A percentile compares a stretch with the other conserved stretches of the same genome.
Conservation (phyloP, 2,329 filamentous ascomycete genomes). For the Cladosporium oxysporum region DNA sequence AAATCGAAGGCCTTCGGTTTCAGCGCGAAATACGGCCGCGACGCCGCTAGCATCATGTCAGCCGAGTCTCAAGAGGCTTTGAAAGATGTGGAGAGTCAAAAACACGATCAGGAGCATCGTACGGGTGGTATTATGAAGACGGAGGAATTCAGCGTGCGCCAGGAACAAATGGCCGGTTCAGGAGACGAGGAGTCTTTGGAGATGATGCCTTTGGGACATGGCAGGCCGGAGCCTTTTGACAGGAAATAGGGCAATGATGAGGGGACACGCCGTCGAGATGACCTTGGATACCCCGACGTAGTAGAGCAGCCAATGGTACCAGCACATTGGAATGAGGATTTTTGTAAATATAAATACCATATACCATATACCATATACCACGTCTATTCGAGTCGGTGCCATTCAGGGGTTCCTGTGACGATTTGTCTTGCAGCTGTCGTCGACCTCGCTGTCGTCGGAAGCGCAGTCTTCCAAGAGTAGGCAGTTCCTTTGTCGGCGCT, state of each 20-base stretch:
- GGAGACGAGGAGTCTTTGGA: neutral
- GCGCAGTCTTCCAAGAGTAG: neutral
- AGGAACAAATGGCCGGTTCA: neutral
- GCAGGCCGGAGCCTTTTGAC: neutral
- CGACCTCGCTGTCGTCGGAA: neutral
- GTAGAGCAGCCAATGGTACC: neutral
- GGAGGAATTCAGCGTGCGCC: constrained; percentile 14
- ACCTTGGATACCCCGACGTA: neutral
- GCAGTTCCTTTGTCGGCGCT: neutral
- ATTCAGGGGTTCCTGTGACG: neutral
- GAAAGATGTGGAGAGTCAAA: neutral
- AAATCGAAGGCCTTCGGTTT: constrained; percentile 8
- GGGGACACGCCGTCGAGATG: neutral
- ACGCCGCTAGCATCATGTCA: constrained; percentile 8
- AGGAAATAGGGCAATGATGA: neutral
- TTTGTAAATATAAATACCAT: neutral
- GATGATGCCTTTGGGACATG: neutral
- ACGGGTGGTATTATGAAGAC: constrained; percentile 13
- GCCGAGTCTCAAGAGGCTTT: constrained; percentile 14
- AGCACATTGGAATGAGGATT: neutral
- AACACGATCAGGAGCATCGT: neutral
- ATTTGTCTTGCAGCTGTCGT: neutral
- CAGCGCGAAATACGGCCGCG: constrained; percentile 9
- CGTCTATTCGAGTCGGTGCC: neutral
- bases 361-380: neutral